Evolutionary conservation across 2,329 filamentous ascomycete genomes (phyloP).

Genomic region (Tolypocladium amazonense): DNA sequence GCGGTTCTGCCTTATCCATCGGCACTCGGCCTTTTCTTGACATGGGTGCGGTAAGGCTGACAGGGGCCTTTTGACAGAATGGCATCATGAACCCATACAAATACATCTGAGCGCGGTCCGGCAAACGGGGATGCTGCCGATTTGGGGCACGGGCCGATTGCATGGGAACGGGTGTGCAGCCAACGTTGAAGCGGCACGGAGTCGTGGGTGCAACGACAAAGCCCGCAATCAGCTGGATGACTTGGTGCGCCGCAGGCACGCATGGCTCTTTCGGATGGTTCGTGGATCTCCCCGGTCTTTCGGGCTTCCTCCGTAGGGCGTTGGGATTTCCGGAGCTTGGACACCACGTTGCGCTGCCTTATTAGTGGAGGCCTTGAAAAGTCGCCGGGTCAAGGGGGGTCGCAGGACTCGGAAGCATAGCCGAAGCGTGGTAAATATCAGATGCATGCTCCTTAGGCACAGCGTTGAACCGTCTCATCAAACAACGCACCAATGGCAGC

Average conservation of each 20-base stretch:
- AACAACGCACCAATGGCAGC: neutral
- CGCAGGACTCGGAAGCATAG: neutral
- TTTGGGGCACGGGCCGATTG: neutral
- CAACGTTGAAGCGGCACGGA: neutral
- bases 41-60: slow-evolving; percentile 11
- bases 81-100: slow-evolving; percentile 99
- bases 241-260: neutral
- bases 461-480: neutral
- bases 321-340: neutral
- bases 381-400: neutral
- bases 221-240: neutral
- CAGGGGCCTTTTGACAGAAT: slow-evolving; percentile 46
- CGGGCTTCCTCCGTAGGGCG: neutral
- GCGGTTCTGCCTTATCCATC: neutral
- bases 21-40: neutral
- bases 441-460: neutral
- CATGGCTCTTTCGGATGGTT: neutral
- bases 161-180: neutral
- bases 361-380: slow-evolving; percentile 1
- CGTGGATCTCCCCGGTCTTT: neutral
- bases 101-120: slow-evolving; percentile 51
- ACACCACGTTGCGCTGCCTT: neutral
- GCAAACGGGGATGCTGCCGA: neutral
- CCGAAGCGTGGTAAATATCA: neutral
- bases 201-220: neutral